Evolutionary conservation across 345 rosid species (phyloP).

Genomic region (Syzygium oleosum): DNA sequence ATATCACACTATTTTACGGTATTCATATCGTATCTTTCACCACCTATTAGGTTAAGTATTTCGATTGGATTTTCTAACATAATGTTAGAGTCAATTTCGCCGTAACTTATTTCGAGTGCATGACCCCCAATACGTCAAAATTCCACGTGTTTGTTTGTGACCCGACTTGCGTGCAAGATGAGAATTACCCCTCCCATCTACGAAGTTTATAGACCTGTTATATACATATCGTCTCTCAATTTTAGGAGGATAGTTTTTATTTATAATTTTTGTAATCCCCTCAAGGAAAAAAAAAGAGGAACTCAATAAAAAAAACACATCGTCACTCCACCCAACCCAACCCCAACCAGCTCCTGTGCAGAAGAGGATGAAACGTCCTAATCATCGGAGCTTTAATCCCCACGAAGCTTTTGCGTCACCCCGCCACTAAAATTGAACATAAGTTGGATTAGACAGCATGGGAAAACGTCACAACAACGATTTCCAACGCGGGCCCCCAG

Average conservation of each 20-base stretch:
- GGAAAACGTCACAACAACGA: not conserved
- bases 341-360: not conserved
- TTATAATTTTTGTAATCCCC: too few species aligned
- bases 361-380: not conserved
- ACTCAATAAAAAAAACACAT: not conserved
- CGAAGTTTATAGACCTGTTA: too few species aligned
- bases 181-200: too few species aligned
- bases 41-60: not conserved
- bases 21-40: fast-evolving
- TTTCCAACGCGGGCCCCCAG: not conserved
- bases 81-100: not conserved
- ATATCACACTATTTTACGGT: too few species aligned
- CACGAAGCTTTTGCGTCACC: not conserved
- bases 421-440: not conserved
- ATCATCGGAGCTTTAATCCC: not conserved
- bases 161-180: fast-evolving
- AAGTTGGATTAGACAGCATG: not conserved
- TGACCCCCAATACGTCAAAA: fast-evolving
- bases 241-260: too few species aligned
- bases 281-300: not conserved
- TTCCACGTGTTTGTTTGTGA: fast-evolving
- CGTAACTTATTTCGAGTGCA: too few species aligned
- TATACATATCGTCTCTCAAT: too few species aligned
- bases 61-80: fast-evolving
- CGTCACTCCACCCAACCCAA: not conserved